Conservation (phyloP, 345 rosid genomes). For the Salix exigua region DNA sequence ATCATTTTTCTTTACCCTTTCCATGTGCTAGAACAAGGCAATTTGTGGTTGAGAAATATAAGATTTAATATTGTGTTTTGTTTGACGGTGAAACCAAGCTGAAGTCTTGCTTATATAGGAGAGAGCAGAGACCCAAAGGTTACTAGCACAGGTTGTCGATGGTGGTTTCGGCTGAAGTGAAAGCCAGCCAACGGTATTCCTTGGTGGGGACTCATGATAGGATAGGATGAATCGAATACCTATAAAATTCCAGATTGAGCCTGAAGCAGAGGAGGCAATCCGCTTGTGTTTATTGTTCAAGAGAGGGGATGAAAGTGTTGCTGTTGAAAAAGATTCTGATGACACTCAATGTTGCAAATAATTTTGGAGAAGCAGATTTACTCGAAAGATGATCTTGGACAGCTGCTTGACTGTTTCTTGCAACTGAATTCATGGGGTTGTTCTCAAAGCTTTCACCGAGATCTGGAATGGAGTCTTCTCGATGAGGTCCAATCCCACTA, state of each 20-base stretch:
- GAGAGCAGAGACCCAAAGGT: not conserved
- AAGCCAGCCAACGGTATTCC: too few species aligned
- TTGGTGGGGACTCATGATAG: not conserved
- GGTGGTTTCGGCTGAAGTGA: not conserved
- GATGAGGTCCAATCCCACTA: conserved; percentile 12
- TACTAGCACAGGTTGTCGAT: not conserved
- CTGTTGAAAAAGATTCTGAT: conserved; percentile 93
- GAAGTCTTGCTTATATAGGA: not conserved
- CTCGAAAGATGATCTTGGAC: conserved; percentile 68
- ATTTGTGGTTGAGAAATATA: conserved; percentile 21
- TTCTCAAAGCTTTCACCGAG: conserved; percentile 82
- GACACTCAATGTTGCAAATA: conserved; percentile 98
- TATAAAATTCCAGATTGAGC: not conserved
- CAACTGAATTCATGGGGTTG: conserved; percentile 81
- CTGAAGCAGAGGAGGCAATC: not conserved
- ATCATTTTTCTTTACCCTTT: too few species aligned
- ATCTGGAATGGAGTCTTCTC: conserved; percentile 87
- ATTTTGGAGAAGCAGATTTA: conserved; percentile 83
- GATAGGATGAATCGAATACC: not conserved
- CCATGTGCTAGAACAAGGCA: not conserved
- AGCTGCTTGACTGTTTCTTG: conserved; percentile 79
- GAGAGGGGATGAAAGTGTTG: conserved; percentile 59
- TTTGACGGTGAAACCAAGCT: not conserved
- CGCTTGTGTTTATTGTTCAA: conserved; percentile 11
- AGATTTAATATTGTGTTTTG: not conserved